These are phyloP conservation scores for Thalassiosira profunda DNA, from an alignment of 108 stramenopile species.

Conservation along the genomic window DNA sequence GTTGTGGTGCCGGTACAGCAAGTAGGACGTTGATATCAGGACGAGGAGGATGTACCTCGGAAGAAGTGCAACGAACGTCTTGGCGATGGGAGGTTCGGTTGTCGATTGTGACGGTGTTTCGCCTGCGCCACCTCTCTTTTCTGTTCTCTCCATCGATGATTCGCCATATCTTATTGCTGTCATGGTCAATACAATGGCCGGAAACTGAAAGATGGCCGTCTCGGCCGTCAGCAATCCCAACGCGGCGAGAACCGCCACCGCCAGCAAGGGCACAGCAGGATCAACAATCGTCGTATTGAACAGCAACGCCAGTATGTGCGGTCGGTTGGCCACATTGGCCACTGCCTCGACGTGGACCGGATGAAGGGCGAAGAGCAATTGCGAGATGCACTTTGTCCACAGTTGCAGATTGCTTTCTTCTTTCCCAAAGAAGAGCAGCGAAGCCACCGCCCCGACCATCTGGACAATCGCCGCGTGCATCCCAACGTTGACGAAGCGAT, in stretches of 20 bases:
- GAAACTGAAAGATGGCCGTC: constrained; percentile 77
- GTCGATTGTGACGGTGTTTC: not conserved
- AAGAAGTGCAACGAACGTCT: constrained; percentile 26
- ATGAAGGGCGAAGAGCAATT: constrained; percentile 71
- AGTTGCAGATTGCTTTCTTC: not conserved
- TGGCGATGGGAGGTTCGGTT: not conserved
- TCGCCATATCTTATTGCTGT: constrained; percentile 51
- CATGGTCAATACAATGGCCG: constrained; percentile 66
- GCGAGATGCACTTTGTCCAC: constrained; percentile 38
- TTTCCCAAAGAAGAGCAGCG: constrained; percentile 30
- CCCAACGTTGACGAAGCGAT: constrained; percentile 75
- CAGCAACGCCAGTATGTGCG: constrained; percentile 75
- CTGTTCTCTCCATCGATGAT: not conserved
- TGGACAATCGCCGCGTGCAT: constrained; percentile 70
- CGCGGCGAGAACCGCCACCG: constrained; percentile 20
- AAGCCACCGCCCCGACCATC: constrained; percentile 58
- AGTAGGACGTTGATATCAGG: constrained; percentile 39
- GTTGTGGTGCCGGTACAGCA: constrained; percentile 50
- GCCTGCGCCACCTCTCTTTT: not conserved
- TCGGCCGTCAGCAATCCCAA: constrained; percentile 69
- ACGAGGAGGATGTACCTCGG: constrained; percentile 59
- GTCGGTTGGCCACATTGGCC: constrained; percentile 89
- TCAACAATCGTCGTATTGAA: constrained; percentile 44
- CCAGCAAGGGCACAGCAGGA: constrained; percentile 32
- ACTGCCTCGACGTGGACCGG: constrained; percentile 86